Evolutionary conservation across 31 red algal species (phyloP), one percentile per base, ranked within the genome.

Genomic region (Bonnemaisonia californica): DNA sequence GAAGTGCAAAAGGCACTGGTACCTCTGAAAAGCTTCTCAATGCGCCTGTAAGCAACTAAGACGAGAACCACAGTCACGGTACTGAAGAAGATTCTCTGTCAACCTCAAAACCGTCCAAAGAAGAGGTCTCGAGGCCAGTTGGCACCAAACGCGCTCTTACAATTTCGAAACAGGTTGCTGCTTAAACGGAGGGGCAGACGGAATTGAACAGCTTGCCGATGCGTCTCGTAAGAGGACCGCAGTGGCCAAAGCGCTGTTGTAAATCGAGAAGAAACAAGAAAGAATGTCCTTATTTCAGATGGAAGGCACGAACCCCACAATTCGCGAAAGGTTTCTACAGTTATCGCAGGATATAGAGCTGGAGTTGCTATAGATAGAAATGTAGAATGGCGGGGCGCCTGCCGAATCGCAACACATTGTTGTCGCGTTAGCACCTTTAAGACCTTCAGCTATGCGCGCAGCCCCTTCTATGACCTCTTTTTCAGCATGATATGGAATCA

Each of bases 231-330:
- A 75, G 47, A 0, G 47, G 33, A 75, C 41, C 23, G 54, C 45
- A 33, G 64, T 69, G 24, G 64, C 64, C 33, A 34, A 69, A 32
- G 33, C 32, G 26, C 22, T 54, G 1, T 4, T 69, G n/a, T 27
- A 27, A 21, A 33, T 69, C 26, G 27, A 69, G 33, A 69, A 69
- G 33, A 27, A 33, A 34, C 64, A 69, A 33, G 24, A 27, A 31
- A 22, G 9, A 33, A 69, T 69, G 33, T 24, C 64, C 33, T 38
- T 69, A 9, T 69, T 69, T 69, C n/a, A 27, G 22, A 69, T 69
- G 64, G 27, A 24, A 69, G 64, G 64, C 22, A 69, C 64, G 8
- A 34, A 54, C 39, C 64, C 64, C 21, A 69, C 22, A 23, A 31
- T 33, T 27, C 0, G 24, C 27, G 9, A 69, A 69, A 21, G 33